Conservation (phyloP, 202 grass and related monocot genomes). For the Bolboschoenoplectus hybrid region DNA sequence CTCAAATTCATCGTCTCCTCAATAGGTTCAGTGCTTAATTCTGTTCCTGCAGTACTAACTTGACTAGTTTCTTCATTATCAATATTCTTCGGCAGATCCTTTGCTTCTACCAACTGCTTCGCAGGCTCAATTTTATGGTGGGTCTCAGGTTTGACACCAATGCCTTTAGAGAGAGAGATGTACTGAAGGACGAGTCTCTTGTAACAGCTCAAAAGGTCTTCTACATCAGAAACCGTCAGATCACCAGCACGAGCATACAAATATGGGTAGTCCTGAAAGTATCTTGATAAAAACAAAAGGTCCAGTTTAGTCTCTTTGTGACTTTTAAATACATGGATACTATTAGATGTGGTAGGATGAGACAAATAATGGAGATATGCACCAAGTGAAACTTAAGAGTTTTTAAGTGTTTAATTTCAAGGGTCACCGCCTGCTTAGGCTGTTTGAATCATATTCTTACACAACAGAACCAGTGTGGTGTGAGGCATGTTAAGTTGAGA, state of each 20-base stretch:
- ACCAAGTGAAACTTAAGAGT: neutral
- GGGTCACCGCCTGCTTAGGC: neutral
- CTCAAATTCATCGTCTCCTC: constrained; percentile 45
- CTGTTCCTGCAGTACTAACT: constrained; percentile 38
- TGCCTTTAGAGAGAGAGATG: constrained; percentile 76
- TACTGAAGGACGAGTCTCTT: constrained; percentile 80
- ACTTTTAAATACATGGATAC: neutral
- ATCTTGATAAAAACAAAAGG: constrained; percentile 41
- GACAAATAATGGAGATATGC: neutral
- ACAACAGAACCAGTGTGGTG: neutral
- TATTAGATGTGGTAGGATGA: neutral
- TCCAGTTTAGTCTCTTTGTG: neutral
- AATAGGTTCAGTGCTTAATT: constrained; percentile 37
- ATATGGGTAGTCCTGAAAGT: constrained; percentile 76
- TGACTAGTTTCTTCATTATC: constrained; percentile 15
- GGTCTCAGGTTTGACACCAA: constrained; percentile 47
- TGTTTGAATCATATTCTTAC: neutral
- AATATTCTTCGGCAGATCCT: constrained; percentile 23
- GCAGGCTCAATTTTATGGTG: neutral
- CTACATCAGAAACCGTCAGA: constrained; percentile 87
- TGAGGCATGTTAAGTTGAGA: neutral
- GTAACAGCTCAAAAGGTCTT: constrained; percentile 86
- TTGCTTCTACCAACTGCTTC: constrained; percentile 35
- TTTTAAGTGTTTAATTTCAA: neutral
- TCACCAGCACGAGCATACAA: constrained; percentile 84